Conservation (phyloP, 1,139 yeast species). For the Geotrichum candidum region DNA sequence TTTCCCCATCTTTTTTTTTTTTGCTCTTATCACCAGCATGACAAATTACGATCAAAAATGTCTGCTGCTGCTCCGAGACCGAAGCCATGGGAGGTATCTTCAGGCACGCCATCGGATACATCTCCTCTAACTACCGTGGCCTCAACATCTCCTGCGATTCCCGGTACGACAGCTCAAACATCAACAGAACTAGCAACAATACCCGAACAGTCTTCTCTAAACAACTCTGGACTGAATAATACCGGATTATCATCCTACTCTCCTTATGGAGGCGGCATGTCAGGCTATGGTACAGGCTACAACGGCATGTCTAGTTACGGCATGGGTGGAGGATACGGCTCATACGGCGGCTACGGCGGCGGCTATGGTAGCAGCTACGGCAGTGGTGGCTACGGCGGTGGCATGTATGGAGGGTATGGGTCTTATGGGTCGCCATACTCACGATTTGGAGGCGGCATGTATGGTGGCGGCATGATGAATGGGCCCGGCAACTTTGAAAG, state of each 20-base stretch:
- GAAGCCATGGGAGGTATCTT: conserved; percentile 70
- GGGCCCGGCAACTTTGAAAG: conserved; percentile 31
- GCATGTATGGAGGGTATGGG: conserved; percentile 20
- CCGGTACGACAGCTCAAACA: conserved; percentile 2
- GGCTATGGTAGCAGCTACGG: conserved; percentile 25
- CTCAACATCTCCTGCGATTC: neutral
- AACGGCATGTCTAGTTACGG: conserved; percentile 18
- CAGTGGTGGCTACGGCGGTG: conserved; percentile 25
- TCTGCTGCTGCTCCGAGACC: conserved; percentile 38
- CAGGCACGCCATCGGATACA: conserved; percentile 39
- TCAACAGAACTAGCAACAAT: conserved; percentile 9
- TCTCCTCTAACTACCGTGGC: conserved; percentile 3
- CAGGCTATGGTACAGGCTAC: conserved; percentile 23
- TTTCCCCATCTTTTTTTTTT: conserved; percentile 5
- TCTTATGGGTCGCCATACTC: conserved; percentile 20
- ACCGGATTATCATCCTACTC: conserved; percentile 12
- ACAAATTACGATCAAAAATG: conserved; percentile 5
- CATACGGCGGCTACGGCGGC: conserved; percentile 17
- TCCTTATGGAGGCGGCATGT: conserved; percentile 15
- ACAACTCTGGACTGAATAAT: conserved; percentile 3
- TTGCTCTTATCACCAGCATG: conserved; percentile 5
- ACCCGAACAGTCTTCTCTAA: conserved; percentile 7
- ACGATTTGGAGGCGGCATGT: conserved; percentile 24
- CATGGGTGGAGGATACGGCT: conserved; percentile 20
- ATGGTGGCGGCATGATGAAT: conserved; percentile 24